Evolutionary conservation across 2,329 filamentous ascomycete genomes (phyloP).

Genomic region (Aspergillus intermedius): DNA sequence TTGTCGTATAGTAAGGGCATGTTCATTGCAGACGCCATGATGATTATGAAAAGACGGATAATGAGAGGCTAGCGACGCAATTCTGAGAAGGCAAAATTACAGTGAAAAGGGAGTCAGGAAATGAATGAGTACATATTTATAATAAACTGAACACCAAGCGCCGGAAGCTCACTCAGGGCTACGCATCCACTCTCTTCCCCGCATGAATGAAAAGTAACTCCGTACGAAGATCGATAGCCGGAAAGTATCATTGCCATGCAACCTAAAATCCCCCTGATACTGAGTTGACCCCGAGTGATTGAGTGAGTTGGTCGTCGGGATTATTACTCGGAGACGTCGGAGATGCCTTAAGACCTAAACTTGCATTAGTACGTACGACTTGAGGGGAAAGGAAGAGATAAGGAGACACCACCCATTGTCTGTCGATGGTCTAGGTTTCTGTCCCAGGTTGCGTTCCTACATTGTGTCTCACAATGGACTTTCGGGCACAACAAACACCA

Average conservation of each 20-base stretch:
- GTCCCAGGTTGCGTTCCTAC: too few species aligned
- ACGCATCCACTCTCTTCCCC: neutral
- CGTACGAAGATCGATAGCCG: neutral
- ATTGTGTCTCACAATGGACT: neutral
- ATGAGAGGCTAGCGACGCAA: neutral
- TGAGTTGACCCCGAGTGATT: too few species aligned
- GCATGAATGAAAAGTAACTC: neutral
- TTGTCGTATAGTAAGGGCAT: neutral
- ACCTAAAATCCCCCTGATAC: too few species aligned
- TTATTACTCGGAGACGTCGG: neutral
- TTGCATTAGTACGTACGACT: neutral
- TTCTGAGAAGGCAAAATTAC: too few species aligned
- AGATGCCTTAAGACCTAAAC: neutral
- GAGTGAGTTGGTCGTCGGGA: too few species aligned
- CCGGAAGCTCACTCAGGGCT: too few species aligned
- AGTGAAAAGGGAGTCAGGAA: too few species aligned
- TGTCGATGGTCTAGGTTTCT: too few species aligned
- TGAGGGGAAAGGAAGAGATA: too few species aligned
- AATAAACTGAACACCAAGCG: too few species aligned
- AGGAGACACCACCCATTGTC: too few species aligned
- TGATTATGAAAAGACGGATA: neutral
- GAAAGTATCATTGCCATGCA: neutral
- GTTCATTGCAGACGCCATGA: neutral
- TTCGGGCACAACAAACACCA: neutral
- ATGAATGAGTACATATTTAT: too few species aligned